These are phyloP conservation scores for Yamadazyma kanchanaburiensis DNA, from an alignment of 1,139 yeast genomes.

Conservation along the genomic window DNA sequence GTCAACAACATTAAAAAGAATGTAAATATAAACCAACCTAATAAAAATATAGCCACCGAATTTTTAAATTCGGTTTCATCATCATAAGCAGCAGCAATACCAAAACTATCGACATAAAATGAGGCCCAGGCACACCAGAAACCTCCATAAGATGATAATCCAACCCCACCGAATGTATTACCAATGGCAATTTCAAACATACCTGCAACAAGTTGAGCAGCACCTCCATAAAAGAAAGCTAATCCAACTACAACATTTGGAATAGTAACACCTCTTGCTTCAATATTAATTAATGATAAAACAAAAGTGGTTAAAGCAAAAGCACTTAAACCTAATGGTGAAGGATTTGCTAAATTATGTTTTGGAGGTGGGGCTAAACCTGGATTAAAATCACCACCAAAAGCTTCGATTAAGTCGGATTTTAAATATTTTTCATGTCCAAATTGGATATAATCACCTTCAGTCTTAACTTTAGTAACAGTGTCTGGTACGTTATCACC, in stretches of 20 bases:
- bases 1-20: slow-evolving; percentile 65
- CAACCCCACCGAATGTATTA: slow-evolving; percentile 90
- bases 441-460: slow-evolving; percentile 62
- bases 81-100: slow-evolving; percentile 59
- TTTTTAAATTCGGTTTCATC: slow-evolving; percentile 26
- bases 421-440: slow-evolving; percentile 70
- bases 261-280: slow-evolving; percentile 31
- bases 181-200: slow-evolving; percentile 75
- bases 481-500: slow-evolving; percentile 8
- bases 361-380: slow-evolving; percentile 63
- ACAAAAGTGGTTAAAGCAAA: slow-evolving; percentile 87
- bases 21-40: slow-evolving; percentile 83
- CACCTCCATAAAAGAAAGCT: slow-evolving; percentile 86
- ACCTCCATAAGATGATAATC: slow-evolving; percentile 78
- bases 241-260: slow-evolving; percentile 51
- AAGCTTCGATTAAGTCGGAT: slow-evolving; percentile 61
- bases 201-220: slow-evolving; percentile 70
- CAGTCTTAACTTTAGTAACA: slow-evolving; percentile 27
- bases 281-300: slow-evolving; percentile 52
- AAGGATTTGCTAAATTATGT: slow-evolving; percentile 80
- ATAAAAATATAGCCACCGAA: slow-evolving; percentile 70
- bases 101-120: slow-evolving; percentile 68
- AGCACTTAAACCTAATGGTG: slow-evolving; percentile 81
- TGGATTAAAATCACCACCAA: slow-evolving; percentile 71
- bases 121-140: slow-evolving; percentile 88